Percentiles rank a stretch among this genome's conserved stretches.
These are phyloP conservation scores for Lycium barbarum DNA, from an alignment of 257 asterid species.

Conservation along the genomic window DNA sequence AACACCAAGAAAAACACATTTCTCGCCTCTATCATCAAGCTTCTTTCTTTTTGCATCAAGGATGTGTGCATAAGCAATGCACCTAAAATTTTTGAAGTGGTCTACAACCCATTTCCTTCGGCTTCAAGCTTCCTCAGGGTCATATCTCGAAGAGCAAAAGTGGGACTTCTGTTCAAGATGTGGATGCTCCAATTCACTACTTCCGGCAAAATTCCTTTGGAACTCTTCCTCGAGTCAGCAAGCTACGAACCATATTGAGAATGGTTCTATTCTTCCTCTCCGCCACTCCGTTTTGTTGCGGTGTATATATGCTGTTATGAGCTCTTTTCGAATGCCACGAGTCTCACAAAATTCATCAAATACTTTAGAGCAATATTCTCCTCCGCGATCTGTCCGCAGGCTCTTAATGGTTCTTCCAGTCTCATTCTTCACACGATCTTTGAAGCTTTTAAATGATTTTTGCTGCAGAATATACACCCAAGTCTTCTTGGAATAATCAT, in stretches of 20 bases:
- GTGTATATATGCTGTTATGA: neutral
- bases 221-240: neutral
- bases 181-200: neutral
- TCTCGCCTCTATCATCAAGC: neutral
- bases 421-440: neutral
- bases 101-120: neutral
- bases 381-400: neutral
- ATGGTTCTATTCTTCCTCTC: neutral
- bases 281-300: neutral
- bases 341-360: neutral
- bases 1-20: neutral
- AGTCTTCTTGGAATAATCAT: neutral
- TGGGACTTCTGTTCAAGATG: neutral
- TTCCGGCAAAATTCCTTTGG: neutral
- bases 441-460: neutral
- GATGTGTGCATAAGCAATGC: too few species aligned
- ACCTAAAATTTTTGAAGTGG: neutral
- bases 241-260: neutral
- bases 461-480: neutral
- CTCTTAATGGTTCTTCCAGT: neutral
- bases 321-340: constrained; percentile 5
- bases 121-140: neutral
- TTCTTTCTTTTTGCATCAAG: neutral
- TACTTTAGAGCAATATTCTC: neutral
- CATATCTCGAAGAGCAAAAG: neutral